These are phyloP conservation scores for Fusarium nelsonii DNA, from an alignment of 2,329 filamentous ascomycete species.

Conservation along the genomic window DNA sequence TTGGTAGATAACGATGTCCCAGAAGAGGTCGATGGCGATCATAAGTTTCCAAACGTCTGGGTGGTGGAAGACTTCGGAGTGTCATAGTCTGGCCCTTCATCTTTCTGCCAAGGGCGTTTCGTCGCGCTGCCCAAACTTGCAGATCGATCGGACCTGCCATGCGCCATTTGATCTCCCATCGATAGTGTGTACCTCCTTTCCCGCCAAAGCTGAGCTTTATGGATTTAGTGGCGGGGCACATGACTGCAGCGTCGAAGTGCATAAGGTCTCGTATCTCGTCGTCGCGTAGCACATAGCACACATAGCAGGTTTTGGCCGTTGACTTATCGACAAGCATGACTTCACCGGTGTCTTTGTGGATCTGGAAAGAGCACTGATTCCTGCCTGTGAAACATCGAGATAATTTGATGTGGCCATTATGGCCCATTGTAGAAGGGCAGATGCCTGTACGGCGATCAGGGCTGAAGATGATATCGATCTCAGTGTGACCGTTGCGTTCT, in stretches of 20 bases:
- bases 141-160: neutral
- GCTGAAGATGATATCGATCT: neutral
- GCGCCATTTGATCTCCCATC: neutral
- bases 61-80: neutral
- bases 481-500: neutral
- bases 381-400: neutral
- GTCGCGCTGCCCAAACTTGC: neutral
- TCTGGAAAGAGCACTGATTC: neutral
- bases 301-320: neutral
- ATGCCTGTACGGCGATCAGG: neutral
- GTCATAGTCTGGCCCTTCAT: neutral
- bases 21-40: fast-evolving
- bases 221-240: neutral
- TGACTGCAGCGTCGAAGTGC: neutral
- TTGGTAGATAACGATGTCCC: neutral
- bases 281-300: neutral
- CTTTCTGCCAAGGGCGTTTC: neutral
- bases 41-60: neutral
- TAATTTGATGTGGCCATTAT: neutral
- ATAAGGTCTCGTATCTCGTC: neutral
- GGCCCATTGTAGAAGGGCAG: neutral
- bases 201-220: neutral
- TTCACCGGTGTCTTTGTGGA: neutral
- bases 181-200: neutral
- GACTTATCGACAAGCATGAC: neutral